A percentile compares a stretch with the other conserved stretches of the same genome.
These are phyloP conservation scores for Sesbania bispinosa DNA, from an alignment of 306 rosid genomes.

Conservation along the genomic window DNA sequence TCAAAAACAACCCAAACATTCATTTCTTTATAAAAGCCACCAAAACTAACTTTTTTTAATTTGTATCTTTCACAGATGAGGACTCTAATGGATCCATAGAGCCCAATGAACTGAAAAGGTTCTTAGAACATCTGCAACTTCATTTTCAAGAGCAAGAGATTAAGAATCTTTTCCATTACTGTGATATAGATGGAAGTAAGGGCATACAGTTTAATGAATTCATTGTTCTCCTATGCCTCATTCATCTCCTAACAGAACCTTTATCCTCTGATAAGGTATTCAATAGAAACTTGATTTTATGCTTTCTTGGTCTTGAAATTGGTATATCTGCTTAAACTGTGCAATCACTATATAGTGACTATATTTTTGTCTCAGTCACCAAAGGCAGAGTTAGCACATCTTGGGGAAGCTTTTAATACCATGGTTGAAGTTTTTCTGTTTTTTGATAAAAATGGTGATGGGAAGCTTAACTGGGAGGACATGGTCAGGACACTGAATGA, in stretches of 20 bases:
- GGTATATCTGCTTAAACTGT: neutral
- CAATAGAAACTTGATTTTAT: constrained; percentile 4
- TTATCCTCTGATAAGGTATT: constrained; percentile 46
- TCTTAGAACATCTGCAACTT: constrained; percentile 62
- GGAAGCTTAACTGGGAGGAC: constrained; percentile 74
- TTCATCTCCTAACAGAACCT: constrained; percentile 66
- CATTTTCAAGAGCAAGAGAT: constrained; percentile 60
- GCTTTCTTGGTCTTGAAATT: constrained; percentile 21
- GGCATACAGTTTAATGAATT: constrained; percentile 87
- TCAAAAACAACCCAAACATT: neutral
- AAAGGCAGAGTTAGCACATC: constrained; percentile 51
- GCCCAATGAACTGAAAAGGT: constrained; percentile 54
- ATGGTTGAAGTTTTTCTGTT: constrained; percentile 68
- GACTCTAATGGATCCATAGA: constrained; percentile 81
- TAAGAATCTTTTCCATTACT: constrained; percentile 67
- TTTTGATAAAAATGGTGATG: constrained; percentile 76
- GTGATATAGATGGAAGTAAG: constrained; percentile 80
- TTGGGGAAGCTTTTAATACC: constrained; percentile 65
- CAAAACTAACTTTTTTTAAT: neutral
- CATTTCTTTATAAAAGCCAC: neutral
- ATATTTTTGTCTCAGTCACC: constrained; percentile 43
- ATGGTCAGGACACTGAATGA: constrained; percentile 67
- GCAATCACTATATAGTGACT: neutral
- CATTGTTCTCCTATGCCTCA: constrained; percentile 84
- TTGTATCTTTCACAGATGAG: constrained; percentile 52